Conservation (phyloP, 805 yeast genomes). For the Pichia thaimueangensis region DNA sequence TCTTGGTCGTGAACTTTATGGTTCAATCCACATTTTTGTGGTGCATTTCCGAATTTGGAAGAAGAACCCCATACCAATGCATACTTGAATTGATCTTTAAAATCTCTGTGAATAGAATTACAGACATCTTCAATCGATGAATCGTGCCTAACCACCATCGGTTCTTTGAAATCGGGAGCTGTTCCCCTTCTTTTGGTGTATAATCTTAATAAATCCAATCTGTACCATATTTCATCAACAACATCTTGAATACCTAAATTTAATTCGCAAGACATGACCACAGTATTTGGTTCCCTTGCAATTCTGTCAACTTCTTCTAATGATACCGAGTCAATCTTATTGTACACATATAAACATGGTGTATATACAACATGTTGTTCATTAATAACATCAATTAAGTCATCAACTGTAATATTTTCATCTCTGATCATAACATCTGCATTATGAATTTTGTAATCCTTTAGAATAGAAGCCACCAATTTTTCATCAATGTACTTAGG, state of each 20-base stretch:
- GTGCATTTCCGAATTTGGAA: slow-evolving; percentile 75
- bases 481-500: slow-evolving; percentile 79
- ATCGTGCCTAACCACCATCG: slow-evolving; percentile 79
- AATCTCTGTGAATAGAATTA: slow-evolving; percentile 86
- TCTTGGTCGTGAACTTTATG: slow-evolving; percentile 89
- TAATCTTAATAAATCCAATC: slow-evolving; percentile 69
- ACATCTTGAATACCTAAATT: slow-evolving; percentile 83
- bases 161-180: slow-evolving; percentile 76
- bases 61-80: slow-evolving; percentile 97
- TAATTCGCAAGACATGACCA: slow-evolving; percentile 87
- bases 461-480: slow-evolving; percentile 65
- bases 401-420: slow-evolving; percentile 85
- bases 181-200: slow-evolving; percentile 87
- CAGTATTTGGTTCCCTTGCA: slow-evolving; percentile 89
- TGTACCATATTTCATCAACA: slow-evolving; percentile 89
- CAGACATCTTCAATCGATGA: slow-evolving; percentile 83
- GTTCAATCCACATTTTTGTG: slow-evolving; percentile 89
- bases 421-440: slow-evolving; percentile 91
- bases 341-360: slow-evolving; percentile 88
- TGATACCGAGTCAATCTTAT: slow-evolving; percentile 92
- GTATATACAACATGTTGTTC: slow-evolving; percentile 82
- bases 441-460: slow-evolving; percentile 85
- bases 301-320: slow-evolving; percentile 88
- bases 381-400: slow-evolving; percentile 85
- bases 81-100: slow-evolving; percentile 86